phyloP scores from a whole-genome alignment of 2,329 filamentous ascomycete genomes.

The Fusarium sterilihyphosum region DNA sequence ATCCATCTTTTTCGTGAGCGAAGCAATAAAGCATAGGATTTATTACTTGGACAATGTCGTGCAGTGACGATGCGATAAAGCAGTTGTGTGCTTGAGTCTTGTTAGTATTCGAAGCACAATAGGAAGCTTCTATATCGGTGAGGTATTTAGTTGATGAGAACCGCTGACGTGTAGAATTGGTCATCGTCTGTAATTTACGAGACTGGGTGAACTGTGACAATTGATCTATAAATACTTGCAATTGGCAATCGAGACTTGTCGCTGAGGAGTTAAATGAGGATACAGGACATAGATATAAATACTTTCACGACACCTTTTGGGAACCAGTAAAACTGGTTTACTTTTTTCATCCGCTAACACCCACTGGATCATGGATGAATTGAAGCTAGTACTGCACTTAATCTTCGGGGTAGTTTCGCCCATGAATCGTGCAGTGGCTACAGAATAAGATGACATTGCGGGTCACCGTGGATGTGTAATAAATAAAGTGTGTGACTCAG shows the following conservation, averaged over 20 bases:
- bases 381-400: not conserved
- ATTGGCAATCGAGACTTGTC: not conserved
- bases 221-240: not conserved
- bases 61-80: accelerated
- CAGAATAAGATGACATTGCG: too few relatives aligned
- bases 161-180: not conserved
- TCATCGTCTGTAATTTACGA: accelerated
- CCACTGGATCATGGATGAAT: accelerated
- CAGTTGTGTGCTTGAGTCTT: accelerated
- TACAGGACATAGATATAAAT: not conserved
- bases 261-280: accelerated
- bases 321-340: not conserved
- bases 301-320: not conserved
- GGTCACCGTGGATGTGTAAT: accelerated
- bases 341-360: accelerated
- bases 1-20: accelerated
- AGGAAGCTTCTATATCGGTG: accelerated
- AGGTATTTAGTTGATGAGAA: accelerated
- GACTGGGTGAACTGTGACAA: not conserved
- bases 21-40: accelerated
- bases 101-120: not conserved
- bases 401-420: accelerated
- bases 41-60: not conserved
- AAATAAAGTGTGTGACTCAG: accelerated
- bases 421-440: accelerated